Percentiles rank a stretch among this genome's conserved stretches.
phyloP scores from a whole-genome alignment of 192 early-diverging fungal species.

The Mortierella antarctica region DNA sequence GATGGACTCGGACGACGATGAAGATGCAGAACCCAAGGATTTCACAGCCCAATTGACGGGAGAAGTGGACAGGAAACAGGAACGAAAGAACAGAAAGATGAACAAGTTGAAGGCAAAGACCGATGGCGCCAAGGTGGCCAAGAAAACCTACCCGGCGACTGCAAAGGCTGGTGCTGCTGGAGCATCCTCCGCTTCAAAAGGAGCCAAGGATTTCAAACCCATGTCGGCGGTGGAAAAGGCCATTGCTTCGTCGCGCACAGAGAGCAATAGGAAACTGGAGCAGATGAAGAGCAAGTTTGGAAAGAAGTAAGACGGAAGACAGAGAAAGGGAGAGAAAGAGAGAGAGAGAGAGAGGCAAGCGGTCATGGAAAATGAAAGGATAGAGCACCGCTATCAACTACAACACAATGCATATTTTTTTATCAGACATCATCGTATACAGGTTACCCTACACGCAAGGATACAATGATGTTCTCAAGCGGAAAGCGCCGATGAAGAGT shows the following conservation, averaged over 20 bases:
- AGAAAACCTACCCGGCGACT: background rate
- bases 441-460: no score
- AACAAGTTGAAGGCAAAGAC: conserved; percentile 56
- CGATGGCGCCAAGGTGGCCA: conserved; percentile 33
- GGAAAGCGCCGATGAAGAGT: background rate
- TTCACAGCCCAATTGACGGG: conserved; percentile 47
- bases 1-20: conserved; percentile 35
- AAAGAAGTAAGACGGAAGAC: conserved; percentile 29
- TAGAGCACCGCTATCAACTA: no score
- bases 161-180: background rate
- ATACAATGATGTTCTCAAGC: no score
- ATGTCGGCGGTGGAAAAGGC: conserved; percentile 43
- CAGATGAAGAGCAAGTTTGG: conserved; percentile 42
- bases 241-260: conserved; percentile 31
- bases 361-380: background rate
- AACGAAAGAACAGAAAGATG: conserved; percentile 53
- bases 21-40: conserved; percentile 10
- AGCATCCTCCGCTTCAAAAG: background rate
- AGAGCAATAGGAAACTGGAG: conserved; percentile 36
- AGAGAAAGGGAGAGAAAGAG: no score
- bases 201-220: conserved; percentile 16
- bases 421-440: no score
- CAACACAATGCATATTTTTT: no score
- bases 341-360: no score
- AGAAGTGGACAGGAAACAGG: conserved; percentile 53